Evolutionary conservation across 257 asterid genomes (phyloP).

Genomic region (Plantago ovata): DNA sequence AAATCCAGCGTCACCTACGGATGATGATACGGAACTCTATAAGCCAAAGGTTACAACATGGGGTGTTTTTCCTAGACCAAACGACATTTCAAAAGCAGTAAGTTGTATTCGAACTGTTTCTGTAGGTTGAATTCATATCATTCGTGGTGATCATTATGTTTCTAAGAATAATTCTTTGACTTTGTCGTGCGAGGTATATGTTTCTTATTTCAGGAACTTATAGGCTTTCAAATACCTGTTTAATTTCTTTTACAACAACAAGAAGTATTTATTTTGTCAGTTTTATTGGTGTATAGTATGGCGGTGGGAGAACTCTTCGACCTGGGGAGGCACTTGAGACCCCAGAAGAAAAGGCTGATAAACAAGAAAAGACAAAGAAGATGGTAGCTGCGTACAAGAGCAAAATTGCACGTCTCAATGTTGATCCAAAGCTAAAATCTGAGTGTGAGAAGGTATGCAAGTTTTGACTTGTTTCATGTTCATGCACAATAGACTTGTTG

Average conservation of each 20-base stretch:
- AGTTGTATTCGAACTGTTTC: constrained; percentile 15
- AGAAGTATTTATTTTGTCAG: constrained; percentile 6
- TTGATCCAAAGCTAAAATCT: constrained; percentile 65
- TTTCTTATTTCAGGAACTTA: not conserved
- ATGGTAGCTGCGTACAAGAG: constrained; percentile 64
- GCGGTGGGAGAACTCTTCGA: constrained; percentile 86
- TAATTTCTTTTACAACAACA: constrained; percentile 4
- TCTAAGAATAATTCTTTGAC: not conserved
- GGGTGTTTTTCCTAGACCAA: constrained; percentile 96
- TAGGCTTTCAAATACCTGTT: not conserved
- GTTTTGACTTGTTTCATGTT: not conserved
- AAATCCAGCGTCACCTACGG: constrained; percentile 22
- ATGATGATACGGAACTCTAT: constrained; percentile 45
- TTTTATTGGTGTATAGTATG: constrained; percentile 43
- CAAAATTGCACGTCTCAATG: constrained; percentile 56
- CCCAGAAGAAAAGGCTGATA: constrained; percentile 65
- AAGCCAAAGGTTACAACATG: constrained; percentile 97
- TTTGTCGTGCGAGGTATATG: not conserved
- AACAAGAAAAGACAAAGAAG: constrained; percentile 68
- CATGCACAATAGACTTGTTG: not conserved
- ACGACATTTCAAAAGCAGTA: constrained; percentile 76
- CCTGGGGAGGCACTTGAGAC: constrained; percentile 89
- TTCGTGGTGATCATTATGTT: not conserved
- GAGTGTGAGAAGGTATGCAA: constrained; percentile 68
- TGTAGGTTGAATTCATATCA: too few species aligned